Conservation (phyloP, 192 early-diverging fungal genomes). For the Backusella westeae region DNA sequence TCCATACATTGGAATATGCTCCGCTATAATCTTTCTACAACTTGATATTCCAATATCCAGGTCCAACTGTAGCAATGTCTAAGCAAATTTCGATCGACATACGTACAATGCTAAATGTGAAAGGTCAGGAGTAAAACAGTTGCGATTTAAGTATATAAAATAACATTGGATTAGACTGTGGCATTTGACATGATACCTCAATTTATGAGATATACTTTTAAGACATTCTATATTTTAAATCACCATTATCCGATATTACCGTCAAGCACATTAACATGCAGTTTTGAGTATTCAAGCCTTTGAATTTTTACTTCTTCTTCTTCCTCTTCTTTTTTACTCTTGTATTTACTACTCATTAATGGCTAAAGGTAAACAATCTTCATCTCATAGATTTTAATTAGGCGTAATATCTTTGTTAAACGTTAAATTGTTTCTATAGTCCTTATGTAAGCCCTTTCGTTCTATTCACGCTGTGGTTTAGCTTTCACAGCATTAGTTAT, state of each 20-base stretch:
- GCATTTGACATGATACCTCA: not conserved
- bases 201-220: too few species aligned
- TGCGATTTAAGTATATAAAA: not conserved
- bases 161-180: not conserved
- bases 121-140: not conserved
- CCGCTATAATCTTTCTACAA: too few species aligned
- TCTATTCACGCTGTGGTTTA: not conserved
- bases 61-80: too few species aligned
- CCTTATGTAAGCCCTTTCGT: not conserved
- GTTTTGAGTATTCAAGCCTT: not conserved
- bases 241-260: not conserved
- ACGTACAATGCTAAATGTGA: not conserved
- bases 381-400: not conserved
- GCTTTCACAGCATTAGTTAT: not conserved
- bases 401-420: not conserved
- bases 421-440: not conserved
- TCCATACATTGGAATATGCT: too few species aligned
- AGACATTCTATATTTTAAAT: too few species aligned
- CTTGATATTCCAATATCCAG: too few species aligned
- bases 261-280: not conserved
- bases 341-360: not conserved
- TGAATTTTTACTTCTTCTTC: not conserved
- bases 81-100: too few species aligned
- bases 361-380: not conserved
- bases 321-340: too few species aligned